phyloP scores from a whole-genome alignment of 345 rosid genomes.

The Raphanus sativus region DNA sequence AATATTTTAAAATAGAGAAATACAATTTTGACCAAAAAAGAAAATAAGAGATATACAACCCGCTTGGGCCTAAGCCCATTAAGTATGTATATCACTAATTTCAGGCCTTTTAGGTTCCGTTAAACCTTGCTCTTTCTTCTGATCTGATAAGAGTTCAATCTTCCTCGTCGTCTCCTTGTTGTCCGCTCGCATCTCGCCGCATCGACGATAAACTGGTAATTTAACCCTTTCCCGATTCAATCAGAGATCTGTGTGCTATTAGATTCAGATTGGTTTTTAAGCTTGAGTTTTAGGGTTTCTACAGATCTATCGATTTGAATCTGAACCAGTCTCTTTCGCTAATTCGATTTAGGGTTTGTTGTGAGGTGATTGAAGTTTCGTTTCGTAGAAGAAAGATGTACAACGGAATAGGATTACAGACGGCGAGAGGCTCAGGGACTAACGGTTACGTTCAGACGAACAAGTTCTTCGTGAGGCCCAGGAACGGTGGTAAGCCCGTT shows the following conservation, averaged over 20 bases:
- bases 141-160: conserved; percentile 1
- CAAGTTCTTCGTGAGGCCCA: conserved; percentile 78
- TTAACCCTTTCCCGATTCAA: not conserved
- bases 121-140: not conserved
- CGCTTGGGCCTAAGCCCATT: conserved; percentile 26
- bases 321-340: conserved; percentile 20
- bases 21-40: too few relatives aligned
- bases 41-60: too few relatives aligned
- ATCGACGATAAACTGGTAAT: conserved; percentile 27
- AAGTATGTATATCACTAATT: too few relatives aligned
- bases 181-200: not conserved
- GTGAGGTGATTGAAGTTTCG: conserved; percentile 16
- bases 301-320: conserved; percentile 34
- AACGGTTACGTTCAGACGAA: conserved; percentile 89
- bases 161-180: conserved; percentile 4
- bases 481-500: conserved; percentile 60
- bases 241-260: not conserved
- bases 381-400: conserved; percentile 48
- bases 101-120: conserved; percentile 5
- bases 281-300: conserved; percentile 1
- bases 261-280: not conserved
- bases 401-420: conserved; percentile 91
- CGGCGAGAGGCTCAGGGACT: conserved; percentile 97
- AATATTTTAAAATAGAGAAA: too few relatives aligned
- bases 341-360: not conserved